Conservation (phyloP, 495 filamentous ascomycete genomes). For the Cenococcum geophilum region DNA sequence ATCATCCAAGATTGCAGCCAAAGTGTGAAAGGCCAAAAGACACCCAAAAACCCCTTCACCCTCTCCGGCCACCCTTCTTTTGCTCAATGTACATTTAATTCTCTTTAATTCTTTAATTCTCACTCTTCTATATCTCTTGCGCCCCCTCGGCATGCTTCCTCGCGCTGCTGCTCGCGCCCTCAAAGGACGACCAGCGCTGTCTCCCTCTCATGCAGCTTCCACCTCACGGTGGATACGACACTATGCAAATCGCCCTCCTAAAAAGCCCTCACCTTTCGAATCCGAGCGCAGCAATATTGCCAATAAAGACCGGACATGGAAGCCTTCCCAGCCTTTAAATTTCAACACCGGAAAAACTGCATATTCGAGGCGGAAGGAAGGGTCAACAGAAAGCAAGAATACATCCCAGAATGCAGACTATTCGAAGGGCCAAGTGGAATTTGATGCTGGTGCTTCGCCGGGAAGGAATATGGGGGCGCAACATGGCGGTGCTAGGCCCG, state of each 20-base stretch:
- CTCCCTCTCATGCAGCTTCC: constrained; percentile 30
- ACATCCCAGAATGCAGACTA: constrained; percentile 13
- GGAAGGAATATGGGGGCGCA: constrained; percentile 16
- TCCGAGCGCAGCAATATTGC: constrained; percentile 13
- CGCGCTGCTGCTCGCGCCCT: constrained; percentile 29
- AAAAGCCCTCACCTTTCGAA: constrained; percentile 42
- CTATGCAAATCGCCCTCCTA: constrained; percentile 42
- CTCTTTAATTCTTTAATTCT: constrained; percentile 11
- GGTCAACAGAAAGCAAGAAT: not conserved
- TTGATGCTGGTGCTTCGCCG: constrained; percentile 18
- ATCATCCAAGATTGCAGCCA: constrained; percentile 4
- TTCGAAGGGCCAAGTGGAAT: constrained; percentile 17
- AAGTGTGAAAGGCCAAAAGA: not conserved
- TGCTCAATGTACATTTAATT: constrained; percentile 1
- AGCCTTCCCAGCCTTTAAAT: constrained; percentile 19
- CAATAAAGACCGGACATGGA: constrained; percentile 18
- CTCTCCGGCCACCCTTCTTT: not conserved
- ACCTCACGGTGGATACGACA: constrained; percentile 33
- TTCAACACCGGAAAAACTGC: constrained; percentile 6
- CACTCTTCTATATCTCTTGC: not conserved
- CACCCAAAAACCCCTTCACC: not conserved
- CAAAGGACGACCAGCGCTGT: constrained; percentile 16
- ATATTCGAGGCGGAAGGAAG: too few relatives aligned
- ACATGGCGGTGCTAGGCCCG: not conserved
- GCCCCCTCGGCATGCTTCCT: constrained; percentile 21